Evolutionary conservation across 176 grass and related monocot genomes (phyloP).

Genomic region (Triticum timopheevii): DNA sequence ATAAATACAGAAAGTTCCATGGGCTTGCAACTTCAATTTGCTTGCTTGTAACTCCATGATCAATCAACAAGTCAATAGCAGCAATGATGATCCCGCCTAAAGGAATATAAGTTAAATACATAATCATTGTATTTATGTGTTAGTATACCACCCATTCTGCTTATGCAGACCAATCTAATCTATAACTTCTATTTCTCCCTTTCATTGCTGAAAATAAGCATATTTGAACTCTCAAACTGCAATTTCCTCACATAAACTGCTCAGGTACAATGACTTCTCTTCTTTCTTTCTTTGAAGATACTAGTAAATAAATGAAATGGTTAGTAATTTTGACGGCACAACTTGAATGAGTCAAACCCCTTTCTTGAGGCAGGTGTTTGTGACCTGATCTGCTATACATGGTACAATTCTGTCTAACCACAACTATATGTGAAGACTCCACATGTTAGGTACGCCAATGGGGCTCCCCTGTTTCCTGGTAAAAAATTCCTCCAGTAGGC

Average conservation of each 20-base stretch:
- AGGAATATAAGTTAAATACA: too few relatives aligned
- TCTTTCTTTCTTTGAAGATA: not conserved
- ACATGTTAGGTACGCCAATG: conserved; percentile 14
- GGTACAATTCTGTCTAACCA: not conserved
- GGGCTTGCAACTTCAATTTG: conserved; percentile 51
- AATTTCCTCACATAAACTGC: conserved; percentile 10
- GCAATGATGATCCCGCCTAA: too few relatives aligned
- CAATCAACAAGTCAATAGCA: too few relatives aligned
- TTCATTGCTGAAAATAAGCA: not conserved
- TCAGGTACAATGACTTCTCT: not conserved
- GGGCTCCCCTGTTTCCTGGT: not conserved
- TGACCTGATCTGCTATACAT: not conserved
- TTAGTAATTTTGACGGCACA: not conserved
- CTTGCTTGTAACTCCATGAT: too few relatives aligned
- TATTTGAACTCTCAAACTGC: not conserved
- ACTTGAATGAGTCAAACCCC: not conserved
- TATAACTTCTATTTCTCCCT: not conserved
- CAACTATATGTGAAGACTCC: not conserved
- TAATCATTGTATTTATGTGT: too few relatives aligned
- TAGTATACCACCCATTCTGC: too few relatives aligned
- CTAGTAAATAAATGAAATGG: too few relatives aligned
- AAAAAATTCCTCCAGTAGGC: not conserved
- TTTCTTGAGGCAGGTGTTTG: not conserved
- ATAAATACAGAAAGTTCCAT: not conserved
- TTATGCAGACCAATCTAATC: too few relatives aligned